These are phyloP conservation scores for Populus davidiana DNA, from an alignment of 345 rosid species.

Conservation along the genomic window DNA sequence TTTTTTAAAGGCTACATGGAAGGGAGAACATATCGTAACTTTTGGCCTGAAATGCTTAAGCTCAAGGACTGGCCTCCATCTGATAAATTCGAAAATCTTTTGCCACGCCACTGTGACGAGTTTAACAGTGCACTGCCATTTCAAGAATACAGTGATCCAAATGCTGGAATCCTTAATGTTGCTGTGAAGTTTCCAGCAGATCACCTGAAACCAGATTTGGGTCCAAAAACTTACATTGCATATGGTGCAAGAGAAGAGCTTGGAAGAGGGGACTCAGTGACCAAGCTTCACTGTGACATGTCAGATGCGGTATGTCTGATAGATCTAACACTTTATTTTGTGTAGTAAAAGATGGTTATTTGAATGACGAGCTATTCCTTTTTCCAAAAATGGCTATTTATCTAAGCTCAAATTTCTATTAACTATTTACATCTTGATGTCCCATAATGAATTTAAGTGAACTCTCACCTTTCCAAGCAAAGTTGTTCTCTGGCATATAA, in stretches of 20 bases:
- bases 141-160: conserved; percentile 75
- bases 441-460: not conserved
- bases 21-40: conserved; percentile 68
- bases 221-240: conserved; percentile 91
- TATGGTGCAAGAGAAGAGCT: conserved; percentile 74
- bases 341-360: not conserved
- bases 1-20: conserved; percentile 77
- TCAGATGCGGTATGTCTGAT: conserved; percentile 75
- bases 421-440: not conserved
- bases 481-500: not conserved
- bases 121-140: conserved; percentile 75
- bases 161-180: conserved; percentile 70
- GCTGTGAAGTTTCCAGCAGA: conserved; percentile 67
- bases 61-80: conserved; percentile 99
- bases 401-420: not conserved
- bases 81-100: conserved; percentile 70
- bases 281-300: conserved; percentile 90
- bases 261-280: conserved; percentile 93
- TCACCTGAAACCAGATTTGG: conserved; percentile 75
- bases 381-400: not conserved
- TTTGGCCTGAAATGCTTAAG: conserved; percentile 95
- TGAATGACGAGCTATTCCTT: not conserved
- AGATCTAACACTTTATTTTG: not conserved
- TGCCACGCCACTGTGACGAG: conserved; percentile 93
- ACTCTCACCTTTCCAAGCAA: not conserved